These are phyloP conservation scores for Euphorbia corollata DNA, from an alignment of 441 rosid species.

Conservation along the genomic window DNA sequence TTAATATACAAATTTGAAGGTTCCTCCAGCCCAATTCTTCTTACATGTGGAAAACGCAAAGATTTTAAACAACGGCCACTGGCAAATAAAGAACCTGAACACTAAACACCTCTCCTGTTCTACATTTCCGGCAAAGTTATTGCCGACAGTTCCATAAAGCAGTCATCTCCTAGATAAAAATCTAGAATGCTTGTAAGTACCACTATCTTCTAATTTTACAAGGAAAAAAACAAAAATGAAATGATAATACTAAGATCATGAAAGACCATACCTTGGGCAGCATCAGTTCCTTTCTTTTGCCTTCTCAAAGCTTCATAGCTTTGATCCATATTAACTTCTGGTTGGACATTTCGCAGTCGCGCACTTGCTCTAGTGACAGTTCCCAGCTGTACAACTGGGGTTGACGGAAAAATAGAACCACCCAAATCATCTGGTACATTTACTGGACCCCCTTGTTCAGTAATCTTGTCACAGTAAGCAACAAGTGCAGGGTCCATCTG, in stretches of 20 bases:
- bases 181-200: neutral
- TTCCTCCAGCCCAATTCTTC: neutral
- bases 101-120: neutral
- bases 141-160: neutral
- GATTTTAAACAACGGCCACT: neutral
- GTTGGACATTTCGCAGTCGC: slow-evolving; percentile 87
- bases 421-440: slow-evolving; percentile 70
- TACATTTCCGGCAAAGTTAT: neutral
- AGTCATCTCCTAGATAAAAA: neutral
- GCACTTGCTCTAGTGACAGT: slow-evolving; percentile 86
- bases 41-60: neutral
- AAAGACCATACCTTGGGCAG: slow-evolving; percentile 43
- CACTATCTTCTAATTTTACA: neutral
- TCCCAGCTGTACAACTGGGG: slow-evolving; percentile 76
- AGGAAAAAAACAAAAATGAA: neutral
- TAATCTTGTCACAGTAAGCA: slow-evolving; percentile 82
- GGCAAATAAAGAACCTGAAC: neutral
- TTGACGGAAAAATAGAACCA: slow-evolving; percentile 52
- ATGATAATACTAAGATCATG: neutral
- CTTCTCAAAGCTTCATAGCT: slow-evolving; percentile 65
- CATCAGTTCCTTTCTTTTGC: slow-evolving; percentile 63
- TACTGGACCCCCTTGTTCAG: slow-evolving; percentile 79
- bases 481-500: slow-evolving; percentile 97
- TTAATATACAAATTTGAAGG: neutral
- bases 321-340: slow-evolving; percentile 69